Evolutionary conservation across 2,329 filamentous ascomycete genomes (phyloP).

Genomic region (Aureobasidium sp.): DNA sequence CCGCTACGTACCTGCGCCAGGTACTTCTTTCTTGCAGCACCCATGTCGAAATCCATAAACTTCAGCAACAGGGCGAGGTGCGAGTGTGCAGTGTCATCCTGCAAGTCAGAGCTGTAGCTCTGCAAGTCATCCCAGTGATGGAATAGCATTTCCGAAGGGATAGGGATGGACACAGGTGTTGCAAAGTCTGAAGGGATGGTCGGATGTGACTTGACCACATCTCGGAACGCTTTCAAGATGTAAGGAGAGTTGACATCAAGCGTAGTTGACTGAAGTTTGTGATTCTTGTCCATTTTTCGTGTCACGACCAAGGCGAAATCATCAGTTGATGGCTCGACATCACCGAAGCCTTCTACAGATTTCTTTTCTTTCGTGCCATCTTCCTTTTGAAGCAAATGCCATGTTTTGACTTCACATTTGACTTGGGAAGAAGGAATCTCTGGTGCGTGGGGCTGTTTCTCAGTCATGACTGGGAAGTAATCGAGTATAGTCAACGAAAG

Average conservation of each 20-base stretch:
- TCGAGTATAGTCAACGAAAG: neutral
- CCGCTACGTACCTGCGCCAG: neutral
- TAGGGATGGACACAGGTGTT: neutral
- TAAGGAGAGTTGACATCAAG: neutral
- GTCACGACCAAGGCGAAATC: neutral
- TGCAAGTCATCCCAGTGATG: neutral
- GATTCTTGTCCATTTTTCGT: neutral
- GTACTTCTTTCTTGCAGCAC: neutral
- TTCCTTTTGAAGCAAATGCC: neutral
- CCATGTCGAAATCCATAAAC: neutral
- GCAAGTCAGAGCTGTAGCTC: neutral
- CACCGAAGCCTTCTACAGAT: neutral
- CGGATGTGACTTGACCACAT: neutral
- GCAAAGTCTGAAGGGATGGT: slow-evolving; percentile 1
- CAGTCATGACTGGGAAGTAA: neutral
- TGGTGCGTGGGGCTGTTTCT: neutral
- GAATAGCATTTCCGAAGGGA: slow-evolving; percentile 1
- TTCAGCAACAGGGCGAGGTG: neutral
- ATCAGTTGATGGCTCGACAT: neutral
- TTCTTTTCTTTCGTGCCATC: neutral
- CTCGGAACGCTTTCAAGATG: neutral
- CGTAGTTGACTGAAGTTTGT: neutral
- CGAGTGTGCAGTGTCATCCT: neutral
- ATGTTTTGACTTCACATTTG: slow-evolving; percentile 5
- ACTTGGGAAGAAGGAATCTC: neutral